Evolutionary conservation across 305 asterid genomes (phyloP), one percentile per base, ranked within the genome.

Genomic region (Solanum chacoense): DNA sequence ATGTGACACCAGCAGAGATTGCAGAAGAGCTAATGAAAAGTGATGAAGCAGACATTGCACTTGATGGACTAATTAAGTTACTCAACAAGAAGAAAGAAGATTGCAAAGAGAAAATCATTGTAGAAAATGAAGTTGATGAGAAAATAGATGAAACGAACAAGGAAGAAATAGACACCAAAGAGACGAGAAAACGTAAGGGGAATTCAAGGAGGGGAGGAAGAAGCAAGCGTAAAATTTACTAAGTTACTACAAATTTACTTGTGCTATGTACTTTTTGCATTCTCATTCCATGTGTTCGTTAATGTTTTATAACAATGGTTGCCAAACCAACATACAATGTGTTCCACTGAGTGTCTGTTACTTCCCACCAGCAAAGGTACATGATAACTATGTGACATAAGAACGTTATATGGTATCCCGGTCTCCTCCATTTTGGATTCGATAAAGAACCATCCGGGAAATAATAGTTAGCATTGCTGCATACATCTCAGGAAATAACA

Each of bases 1-100:
- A 89, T 22, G 92, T 80, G 29, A 88, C 90, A 7, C 88, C 85
- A 35, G 91, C 91, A 4, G 91, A 84, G 83, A 89, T 89, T 84
- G 86, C 91, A 12, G 89, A 83, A 83, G 91, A 90, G 84, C 40
- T 90, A 6, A 87, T 87, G 89, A 84, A 85, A 86, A 75, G 88
- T 32, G 87, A 88, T 14, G 78, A 88, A 73, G 76, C 84, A 59
- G 88, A 85, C 29, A 45, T 37, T 69, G 90, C 88, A 67, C 80
- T 85, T 59, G 79, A 75, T 26, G 87, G 74, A 29, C 35, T 88
- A 13, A 20, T 69, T 11, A 83, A 35, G 31, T 85, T 88, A 10
- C 50, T 90, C 16, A 32, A 88, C 63, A 79, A 45, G 85, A 88
- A 85, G 12, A 79, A 88, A 65, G 3, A 63, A 6, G 83, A 20